phyloP scores from a whole-genome alignment of 305 asterid species.

The Fraxinus sp. region DNA sequence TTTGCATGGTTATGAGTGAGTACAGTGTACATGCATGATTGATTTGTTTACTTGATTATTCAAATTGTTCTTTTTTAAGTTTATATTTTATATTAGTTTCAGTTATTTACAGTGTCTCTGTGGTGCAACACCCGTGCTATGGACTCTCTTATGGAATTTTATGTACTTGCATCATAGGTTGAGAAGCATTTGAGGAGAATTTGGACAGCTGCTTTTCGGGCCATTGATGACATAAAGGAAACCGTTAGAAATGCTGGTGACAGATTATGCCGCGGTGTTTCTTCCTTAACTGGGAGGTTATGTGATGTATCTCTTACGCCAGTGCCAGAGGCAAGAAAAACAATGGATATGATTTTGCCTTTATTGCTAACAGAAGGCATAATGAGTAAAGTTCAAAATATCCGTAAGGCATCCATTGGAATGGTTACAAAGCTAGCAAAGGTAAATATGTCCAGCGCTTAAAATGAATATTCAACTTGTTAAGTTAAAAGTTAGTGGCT shows the following conservation, averaged over 20 bases:
- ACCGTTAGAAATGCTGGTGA: constrained; percentile 97
- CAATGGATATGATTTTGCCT: constrained; percentile 89
- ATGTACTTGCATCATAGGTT: constrained; percentile 49
- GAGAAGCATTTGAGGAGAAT: constrained; percentile 77
- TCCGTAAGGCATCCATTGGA: constrained; percentile 92
- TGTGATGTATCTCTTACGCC: constrained; percentile 93
- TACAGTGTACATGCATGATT: neutral
- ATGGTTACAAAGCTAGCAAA: constrained; percentile 84
- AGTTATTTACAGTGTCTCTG: constrained; percentile 19
- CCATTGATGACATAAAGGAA: constrained; percentile 98
- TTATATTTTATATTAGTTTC: constrained; percentile 12
- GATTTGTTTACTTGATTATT: neutral
- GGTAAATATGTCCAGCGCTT: constrained; percentile 42
- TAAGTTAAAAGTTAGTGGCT: constrained; percentile 21
- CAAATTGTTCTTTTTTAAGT: constrained; percentile 1
- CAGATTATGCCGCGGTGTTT: constrained; percentile 84
- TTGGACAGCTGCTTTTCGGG: constrained; percentile 94
- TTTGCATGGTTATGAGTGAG: neutral
- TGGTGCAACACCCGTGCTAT: constrained; percentile 16
- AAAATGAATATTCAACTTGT: constrained; percentile 18
- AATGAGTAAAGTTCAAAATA: constrained; percentile 84
- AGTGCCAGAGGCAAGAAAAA: constrained; percentile 68
- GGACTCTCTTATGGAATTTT: constrained; percentile 15
- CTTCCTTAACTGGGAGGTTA: constrained; percentile 78
- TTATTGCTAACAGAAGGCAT: constrained; percentile 88